Evolutionary conservation across 2,329 filamentous ascomycete genomes (phyloP), one percentile per base, ranked within the genome.

Genomic region (Fusarium decemcellulare): DNA sequence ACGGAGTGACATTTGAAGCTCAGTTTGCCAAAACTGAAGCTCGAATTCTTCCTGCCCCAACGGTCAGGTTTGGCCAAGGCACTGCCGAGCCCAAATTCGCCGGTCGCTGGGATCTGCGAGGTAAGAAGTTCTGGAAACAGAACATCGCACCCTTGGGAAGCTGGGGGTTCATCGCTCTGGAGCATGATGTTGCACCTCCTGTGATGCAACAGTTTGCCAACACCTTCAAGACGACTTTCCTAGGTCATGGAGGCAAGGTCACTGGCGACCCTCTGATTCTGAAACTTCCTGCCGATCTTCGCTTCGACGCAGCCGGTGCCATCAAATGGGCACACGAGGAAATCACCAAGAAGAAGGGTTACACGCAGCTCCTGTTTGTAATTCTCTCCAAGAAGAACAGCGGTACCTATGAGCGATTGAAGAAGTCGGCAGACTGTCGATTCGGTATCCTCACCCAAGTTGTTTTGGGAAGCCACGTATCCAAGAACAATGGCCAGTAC

Each of bases 31-130:
- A 82, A 63, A 90, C 91, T 1, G 87, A 92, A 57, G 95, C 92
- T 18, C 88, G 91, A 3, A 77, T 98, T 1, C 83, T 99, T 0
- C 84, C 86, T 0, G 86, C 90, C 5, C 95, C 96, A 0, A 85
- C 87, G 29, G 88, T 98, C 10, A 83, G 89, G 43, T 98, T 94
- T 74, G 88, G 82, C 2, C 85, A 82, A 29, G 83, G 82, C 14
- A 81, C 83, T 16, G 81, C 84, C 6, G 89, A 91, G 59, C 93
- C 93, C 2, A 86, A 88, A 18, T 87, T 86, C 16, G 79, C 81
- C 32, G 96, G 95, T 36, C 91, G 94, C 27, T 99, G 96, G 96
- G 93, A 97, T 77, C 84, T 98, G 11, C 90, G 93, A 42, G 90
- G 90, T 32, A 94, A 93, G 80, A 92, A 78, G 65, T 98, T 98